These are phyloP conservation scores for Cryphonectria nitschkei DNA, from an alignment of 2,329 filamentous ascomycete species.

Conservation along the genomic window DNA sequence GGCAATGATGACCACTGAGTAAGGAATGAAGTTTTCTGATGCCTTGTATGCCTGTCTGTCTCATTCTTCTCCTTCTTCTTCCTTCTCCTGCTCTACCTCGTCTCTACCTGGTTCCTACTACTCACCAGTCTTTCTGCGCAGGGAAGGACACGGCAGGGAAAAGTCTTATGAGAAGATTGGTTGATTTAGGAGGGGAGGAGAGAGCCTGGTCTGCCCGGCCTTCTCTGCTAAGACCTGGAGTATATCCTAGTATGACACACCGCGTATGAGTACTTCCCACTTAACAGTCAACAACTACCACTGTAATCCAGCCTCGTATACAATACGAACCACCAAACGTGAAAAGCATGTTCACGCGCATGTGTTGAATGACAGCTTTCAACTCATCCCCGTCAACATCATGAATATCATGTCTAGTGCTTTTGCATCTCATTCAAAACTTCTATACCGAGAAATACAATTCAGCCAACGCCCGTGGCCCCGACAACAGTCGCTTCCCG, in stretches of 20 bases:
- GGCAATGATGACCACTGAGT: no score
- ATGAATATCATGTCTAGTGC: not conserved
- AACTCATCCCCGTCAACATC: not conserved
- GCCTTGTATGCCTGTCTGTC: no score
- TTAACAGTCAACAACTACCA: not conserved
- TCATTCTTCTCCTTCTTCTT: no score
- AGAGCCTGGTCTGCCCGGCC: not conserved
- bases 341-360: no score
- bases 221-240: not conserved
- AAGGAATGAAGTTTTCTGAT: no score
- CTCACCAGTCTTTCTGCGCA: no score
- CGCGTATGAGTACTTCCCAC: not conserved
- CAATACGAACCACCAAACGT: no score
- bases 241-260: not conserved
- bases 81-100: no score
- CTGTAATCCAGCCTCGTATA: no score
- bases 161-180: no score
- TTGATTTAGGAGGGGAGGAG: not conserved
- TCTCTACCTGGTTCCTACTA: no score
- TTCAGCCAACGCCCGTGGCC: constrained; percentile 5
- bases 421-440: constrained; percentile 1
- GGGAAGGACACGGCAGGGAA: no score
- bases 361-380: not conserved
- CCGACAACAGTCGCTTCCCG: not conserved
- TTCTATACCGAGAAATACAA: not conserved